phyloP scores from a whole-genome alignment of 2,329 filamentous ascomycete genomes.

The Hirsutella minnesotensis region DNA sequence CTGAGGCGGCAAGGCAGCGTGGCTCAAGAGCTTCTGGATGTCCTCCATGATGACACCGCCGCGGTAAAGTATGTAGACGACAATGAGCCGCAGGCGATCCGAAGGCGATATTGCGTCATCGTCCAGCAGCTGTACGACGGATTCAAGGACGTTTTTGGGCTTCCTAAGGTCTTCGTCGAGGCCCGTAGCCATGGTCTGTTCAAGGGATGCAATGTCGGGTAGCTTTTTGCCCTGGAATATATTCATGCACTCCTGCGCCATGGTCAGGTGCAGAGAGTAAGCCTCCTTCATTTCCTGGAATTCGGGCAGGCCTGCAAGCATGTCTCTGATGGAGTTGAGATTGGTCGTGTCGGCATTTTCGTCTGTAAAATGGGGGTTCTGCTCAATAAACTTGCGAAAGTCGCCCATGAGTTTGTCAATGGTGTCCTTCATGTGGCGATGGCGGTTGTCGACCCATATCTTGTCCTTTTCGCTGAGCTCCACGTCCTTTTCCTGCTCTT shows the following conservation, averaged over 20 bases:
- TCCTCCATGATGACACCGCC: slow-evolving; percentile 79
- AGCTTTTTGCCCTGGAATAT: slow-evolving; percentile 78
- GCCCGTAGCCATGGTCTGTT: slow-evolving; percentile 86
- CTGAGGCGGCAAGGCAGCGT: slow-evolving; percentile 64
- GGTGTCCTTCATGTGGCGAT: slow-evolving; percentile 96
- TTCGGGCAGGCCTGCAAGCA: slow-evolving; percentile 87
- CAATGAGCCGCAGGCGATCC: slow-evolving; percentile 74
- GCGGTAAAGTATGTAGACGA: slow-evolving; percentile 76
- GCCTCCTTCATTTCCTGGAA: slow-evolving; percentile 94
- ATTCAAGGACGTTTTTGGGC: slow-evolving; percentile 77
- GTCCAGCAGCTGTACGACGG: slow-evolving; percentile 78
- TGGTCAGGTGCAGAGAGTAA: slow-evolving; percentile 86
- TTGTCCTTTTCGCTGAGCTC: slow-evolving; percentile 84
- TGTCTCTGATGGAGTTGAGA: slow-evolving; percentile 88
- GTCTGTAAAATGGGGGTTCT: slow-evolving; percentile 87
- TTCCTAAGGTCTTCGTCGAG: slow-evolving; percentile 87
- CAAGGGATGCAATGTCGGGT: slow-evolving; percentile 73
- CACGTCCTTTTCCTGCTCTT: slow-evolving; percentile 76
- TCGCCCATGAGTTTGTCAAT: slow-evolving; percentile 87
- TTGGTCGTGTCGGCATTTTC: slow-evolving; percentile 57
- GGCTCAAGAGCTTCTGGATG: slow-evolving; percentile 70
- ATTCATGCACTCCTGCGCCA: slow-evolving; percentile 97
- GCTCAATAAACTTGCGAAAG: slow-evolving; percentile 81
- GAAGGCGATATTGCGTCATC: slow-evolving; percentile 60
- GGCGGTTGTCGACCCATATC: slow-evolving; percentile 90